phyloP scores from a whole-genome alignment of 1,284 basidiomycete species.

The Cutaneotrichosporon sp. region DNA sequence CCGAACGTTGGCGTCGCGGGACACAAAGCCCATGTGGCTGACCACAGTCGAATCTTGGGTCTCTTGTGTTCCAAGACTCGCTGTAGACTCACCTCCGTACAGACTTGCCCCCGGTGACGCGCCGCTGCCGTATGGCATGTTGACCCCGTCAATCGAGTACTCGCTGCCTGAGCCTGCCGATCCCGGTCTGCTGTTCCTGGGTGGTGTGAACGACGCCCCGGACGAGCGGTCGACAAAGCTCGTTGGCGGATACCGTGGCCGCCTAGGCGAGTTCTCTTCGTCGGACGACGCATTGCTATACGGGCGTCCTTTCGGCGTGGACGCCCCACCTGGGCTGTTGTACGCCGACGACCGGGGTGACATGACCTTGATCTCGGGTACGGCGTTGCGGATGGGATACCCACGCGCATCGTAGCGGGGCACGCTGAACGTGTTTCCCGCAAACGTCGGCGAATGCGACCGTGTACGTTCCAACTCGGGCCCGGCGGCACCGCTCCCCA shows the following conservation, averaged over 20 bases:
- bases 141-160: neutral
- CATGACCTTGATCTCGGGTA: slow-evolving; percentile 3
- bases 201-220: neutral
- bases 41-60: too few species aligned
- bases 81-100: neutral
- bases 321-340: neutral
- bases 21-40: neutral
- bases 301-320: neutral
- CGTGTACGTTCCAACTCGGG: neutral
- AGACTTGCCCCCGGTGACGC: neutral
- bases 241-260: neutral
- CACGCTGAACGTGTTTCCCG: neutral
- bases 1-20: neutral
- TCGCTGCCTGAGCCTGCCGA: neutral
- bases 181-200: neutral
- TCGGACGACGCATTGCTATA: neutral
- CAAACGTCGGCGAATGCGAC: neutral
- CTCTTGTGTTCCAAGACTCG: neutral
- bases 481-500: neutral
- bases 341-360: neutral
- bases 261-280: neutral
- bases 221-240: neutral
- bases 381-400: slow-evolving; percentile 14
- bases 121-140: neutral
- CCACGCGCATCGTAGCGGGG: slow-evolving; percentile 22